These are phyloP conservation scores for Lizonia empirigonia DNA, from an alignment of 2,329 filamentous ascomycete species.

Conservation along the genomic window DNA sequence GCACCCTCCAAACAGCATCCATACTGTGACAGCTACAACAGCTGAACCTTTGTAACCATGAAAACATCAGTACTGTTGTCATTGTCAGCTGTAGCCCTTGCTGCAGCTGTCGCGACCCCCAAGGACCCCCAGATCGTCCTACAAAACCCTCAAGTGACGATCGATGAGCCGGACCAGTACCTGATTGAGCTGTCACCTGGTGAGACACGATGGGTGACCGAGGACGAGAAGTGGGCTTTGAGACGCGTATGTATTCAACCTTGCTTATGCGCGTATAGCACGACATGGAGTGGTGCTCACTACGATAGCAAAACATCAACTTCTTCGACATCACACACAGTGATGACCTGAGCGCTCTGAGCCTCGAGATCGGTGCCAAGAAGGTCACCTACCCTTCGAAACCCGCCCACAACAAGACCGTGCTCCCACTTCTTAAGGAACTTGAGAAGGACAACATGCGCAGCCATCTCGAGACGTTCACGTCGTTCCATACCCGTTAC, in stretches of 20 bases:
- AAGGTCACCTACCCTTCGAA: constrained; percentile 70
- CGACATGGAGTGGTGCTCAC: neutral
- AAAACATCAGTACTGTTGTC: constrained; percentile 43
- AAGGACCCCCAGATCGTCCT: constrained; percentile 38
- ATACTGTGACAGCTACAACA: constrained; percentile 6
- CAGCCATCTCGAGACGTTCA: constrained; percentile 77
- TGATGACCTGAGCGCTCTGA: constrained; percentile 63
- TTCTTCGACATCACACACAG: constrained; percentile 95
- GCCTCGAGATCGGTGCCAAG: constrained; percentile 31
- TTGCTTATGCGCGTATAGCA: no score
- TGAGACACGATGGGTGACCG: constrained; percentile 83
- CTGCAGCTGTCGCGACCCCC: constrained; percentile 33
- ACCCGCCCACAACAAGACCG: constrained; percentile 66
- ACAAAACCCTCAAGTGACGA: constrained; percentile 34
- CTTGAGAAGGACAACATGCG: constrained; percentile 79
- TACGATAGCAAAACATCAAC: constrained; percentile 71
- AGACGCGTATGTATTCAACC: constrained; percentile 66
- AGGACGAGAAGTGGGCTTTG: constrained; percentile 93
- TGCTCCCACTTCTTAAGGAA: constrained; percentile 69
- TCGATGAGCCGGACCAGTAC: constrained; percentile 44
- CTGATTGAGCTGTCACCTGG: constrained; percentile 86
- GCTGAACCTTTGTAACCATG: constrained; percentile 28
- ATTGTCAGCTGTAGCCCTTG: constrained; percentile 39
- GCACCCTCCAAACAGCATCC: constrained; percentile 9
- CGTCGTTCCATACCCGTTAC: constrained; percentile 80